phyloP scores from a whole-genome alignment of 805 yeast species.

The Kurtzmaniella fragi region DNA sequence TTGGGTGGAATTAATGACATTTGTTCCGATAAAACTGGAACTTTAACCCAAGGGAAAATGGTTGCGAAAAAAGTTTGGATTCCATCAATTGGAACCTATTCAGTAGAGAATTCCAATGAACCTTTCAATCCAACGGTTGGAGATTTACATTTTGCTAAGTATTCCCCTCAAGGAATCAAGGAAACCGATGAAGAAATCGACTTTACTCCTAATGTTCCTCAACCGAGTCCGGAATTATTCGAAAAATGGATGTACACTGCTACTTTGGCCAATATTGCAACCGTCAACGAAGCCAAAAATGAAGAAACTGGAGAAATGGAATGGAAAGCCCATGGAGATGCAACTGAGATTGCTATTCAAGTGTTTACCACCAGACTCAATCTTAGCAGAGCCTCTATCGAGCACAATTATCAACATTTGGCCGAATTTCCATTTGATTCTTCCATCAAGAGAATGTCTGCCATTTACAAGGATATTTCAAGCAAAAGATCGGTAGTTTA shows the following conservation, averaged over 20 bases:
- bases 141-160: constrained; percentile 27
- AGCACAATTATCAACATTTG: constrained; percentile 13
- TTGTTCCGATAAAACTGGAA: constrained; percentile 82
- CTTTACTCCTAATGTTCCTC: constrained; percentile 14
- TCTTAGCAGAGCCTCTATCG: constrained; percentile 13
- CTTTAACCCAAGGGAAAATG: constrained; percentile 78
- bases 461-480: constrained; percentile 13
- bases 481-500: constrained; percentile 7
- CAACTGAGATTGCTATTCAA: constrained; percentile 32
- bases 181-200: constrained; percentile 34
- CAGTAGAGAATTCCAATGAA: constrained; percentile 50
- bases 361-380: constrained; percentile 25
- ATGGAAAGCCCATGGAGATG: constrained; percentile 64
- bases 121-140: constrained; percentile 66
- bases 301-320: constrained; percentile 35
- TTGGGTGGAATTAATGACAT: constrained; percentile 75
- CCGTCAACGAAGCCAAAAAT: constrained; percentile 45
- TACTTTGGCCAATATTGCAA: constrained; percentile 76
- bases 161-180: constrained; percentile 31
- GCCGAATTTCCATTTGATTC: constrained; percentile 30
- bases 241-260: constrained; percentile 58
- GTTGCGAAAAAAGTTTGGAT: constrained; percentile 66
- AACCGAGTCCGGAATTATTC: constrained; percentile 21
- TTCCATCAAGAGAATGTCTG: constrained; percentile 27
- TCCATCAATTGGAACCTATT: constrained; percentile 55